phyloP scores from a whole-genome alignment of 768 basidiomycete species.

The Gloeophyllum trabeum region DNA sequence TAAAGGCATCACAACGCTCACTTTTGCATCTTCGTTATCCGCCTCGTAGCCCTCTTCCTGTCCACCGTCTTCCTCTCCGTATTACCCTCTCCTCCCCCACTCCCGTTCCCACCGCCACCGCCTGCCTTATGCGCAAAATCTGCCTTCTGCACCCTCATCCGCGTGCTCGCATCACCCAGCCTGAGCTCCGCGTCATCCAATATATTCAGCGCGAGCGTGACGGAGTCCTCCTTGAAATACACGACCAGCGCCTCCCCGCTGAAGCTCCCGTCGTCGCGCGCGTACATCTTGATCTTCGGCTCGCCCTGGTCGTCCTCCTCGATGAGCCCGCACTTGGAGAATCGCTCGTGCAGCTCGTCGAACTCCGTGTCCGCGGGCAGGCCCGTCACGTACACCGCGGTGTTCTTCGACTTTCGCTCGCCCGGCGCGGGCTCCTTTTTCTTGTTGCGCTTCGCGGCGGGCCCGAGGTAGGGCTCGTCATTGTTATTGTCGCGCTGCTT shows the following conservation, averaged over 20 bases:
- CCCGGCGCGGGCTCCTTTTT: conserved; percentile 23
- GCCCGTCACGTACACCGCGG: conserved; percentile 81
- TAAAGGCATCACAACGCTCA: conserved; percentile 25
- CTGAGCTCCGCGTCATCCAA: conserved; percentile 90
- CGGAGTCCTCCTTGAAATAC: conserved; percentile 97
- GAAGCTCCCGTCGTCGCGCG: conserved; percentile 76
- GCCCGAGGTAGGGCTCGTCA: too few species aligned
- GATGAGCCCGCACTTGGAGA: conserved; percentile 85
- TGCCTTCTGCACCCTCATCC: conserved; percentile 67
- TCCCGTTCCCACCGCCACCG: conserved; percentile 22
- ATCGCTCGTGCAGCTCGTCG: conserved; percentile 75
- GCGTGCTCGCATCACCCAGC: conserved; percentile 62
- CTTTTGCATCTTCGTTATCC: conserved; percentile 86
- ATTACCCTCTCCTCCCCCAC: conserved; percentile 29
- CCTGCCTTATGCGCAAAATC: conserved; percentile 66
- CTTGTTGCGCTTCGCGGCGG: conserved; percentile 54
- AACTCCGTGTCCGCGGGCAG: conserved; percentile 67
- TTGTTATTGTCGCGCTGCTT: conserved; percentile 65
- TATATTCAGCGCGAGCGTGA: conserved; percentile 69
- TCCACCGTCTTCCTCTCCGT: conserved; percentile 55
- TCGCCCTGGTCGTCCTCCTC: conserved; percentile 88
- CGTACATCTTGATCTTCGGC: conserved; percentile 94
- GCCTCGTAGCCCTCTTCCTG: conserved; percentile 65
- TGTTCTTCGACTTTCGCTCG: conserved; percentile 80
- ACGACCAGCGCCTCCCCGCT: conserved; percentile 94